Evolutionary conservation across 805 yeast species (phyloP).

Genomic region (Aciculoconidium aculeatum): DNA sequence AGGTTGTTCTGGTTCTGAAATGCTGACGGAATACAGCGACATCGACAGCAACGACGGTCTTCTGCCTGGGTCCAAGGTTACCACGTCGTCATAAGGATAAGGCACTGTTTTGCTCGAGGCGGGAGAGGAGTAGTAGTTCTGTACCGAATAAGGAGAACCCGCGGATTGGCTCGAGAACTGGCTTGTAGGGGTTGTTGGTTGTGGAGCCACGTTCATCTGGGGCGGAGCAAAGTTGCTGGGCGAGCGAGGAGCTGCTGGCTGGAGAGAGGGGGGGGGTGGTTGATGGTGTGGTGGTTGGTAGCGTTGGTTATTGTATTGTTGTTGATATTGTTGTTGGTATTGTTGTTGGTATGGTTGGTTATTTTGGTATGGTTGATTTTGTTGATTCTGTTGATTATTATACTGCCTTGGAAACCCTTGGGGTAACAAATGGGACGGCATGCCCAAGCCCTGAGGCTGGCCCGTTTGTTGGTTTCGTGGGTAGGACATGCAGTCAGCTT

Average conservation of each 20-base stretch:
- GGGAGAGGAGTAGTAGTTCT: slow-evolving; percentile 4
- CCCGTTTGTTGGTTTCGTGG: not conserved
- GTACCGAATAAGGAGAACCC: slow-evolving; percentile 8
- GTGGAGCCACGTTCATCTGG: slow-evolving; percentile 2
- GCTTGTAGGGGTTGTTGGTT: slow-evolving; percentile 5
- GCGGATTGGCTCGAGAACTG: slow-evolving; percentile 5
- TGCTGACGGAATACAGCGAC: too few species aligned
- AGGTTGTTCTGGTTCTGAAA: too few species aligned
- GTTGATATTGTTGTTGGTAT: slow-evolving; percentile 7
- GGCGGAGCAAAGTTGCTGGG: slow-evolving; percentile 1
- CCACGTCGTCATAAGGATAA: slow-evolving; percentile 2
- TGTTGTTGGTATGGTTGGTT: slow-evolving; percentile 7
- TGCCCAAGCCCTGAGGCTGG: slow-evolving; percentile 6
- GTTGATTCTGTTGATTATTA: slow-evolving; percentile 5
- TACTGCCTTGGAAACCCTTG: slow-evolving; percentile 8
- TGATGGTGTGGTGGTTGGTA: slow-evolving; percentile 1
- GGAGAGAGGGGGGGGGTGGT: slow-evolving; percentile 1
- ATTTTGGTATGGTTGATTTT: slow-evolving; percentile 7
- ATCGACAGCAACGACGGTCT: too few species aligned
- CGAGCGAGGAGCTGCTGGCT: not conserved
- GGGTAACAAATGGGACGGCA: slow-evolving; percentile 15
- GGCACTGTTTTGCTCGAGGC: slow-evolving; percentile 1
- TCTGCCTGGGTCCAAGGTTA: slow-evolving; percentile 3
- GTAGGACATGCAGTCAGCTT: too few species aligned
- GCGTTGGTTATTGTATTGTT: slow-evolving; percentile 6